Base-by-base conservation (phyloP, 352 stramenopile genomes). In the Globisporangium nunn region DNA sequence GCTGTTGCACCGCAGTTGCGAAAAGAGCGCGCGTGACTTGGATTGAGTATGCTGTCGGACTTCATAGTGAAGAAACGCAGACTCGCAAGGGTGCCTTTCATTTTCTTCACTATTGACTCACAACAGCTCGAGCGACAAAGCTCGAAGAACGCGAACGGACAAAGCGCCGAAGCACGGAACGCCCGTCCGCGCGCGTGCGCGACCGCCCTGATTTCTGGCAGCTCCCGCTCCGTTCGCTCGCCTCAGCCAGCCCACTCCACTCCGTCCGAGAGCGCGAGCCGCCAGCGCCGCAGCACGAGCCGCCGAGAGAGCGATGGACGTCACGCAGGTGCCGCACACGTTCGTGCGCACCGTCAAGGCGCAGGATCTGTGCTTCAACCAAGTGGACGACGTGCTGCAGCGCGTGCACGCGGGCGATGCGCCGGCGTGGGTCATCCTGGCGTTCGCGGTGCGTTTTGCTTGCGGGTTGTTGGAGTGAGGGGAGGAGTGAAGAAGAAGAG, bases 291-390 rank as follows among this genome's bases (percentile, higher is more conserved):
- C 23, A 23, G 23, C 23, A 23, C 23, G 23, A 23, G 1, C 23
- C 23, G 23, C 23, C 37, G 37, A 10, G 37, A 43, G 37, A 17
- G 37, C 39, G 40, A 75, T 72, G 68, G 68, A 74, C 62, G 49
- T 43, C 28, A 84, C 73, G 67, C 65, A 85, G 52, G 67, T 88
- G 62, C 77, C 78, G 56, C 78, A 87, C 67, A 93, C 83, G 54
- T 93, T 90, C 57, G 83, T 93, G 65, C 76, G 81, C 55, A 89
- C 77, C 14, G 83, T 93, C 50, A 91, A 91, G 62, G 78, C 83
- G 46, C 74, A 88, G 57, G 83, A 88, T 59, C 63, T 93, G 50
- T 82, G 70, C 59, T 90, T 89, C 57, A 79, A 80, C 59, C 78
- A 85, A 48, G 82, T 93, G 43, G 83, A 93, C 58, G 67, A 72